phyloP scores from a whole-genome alignment of 768 basidiomycete species.

The Hypsizygus marmoreus region DNA sequence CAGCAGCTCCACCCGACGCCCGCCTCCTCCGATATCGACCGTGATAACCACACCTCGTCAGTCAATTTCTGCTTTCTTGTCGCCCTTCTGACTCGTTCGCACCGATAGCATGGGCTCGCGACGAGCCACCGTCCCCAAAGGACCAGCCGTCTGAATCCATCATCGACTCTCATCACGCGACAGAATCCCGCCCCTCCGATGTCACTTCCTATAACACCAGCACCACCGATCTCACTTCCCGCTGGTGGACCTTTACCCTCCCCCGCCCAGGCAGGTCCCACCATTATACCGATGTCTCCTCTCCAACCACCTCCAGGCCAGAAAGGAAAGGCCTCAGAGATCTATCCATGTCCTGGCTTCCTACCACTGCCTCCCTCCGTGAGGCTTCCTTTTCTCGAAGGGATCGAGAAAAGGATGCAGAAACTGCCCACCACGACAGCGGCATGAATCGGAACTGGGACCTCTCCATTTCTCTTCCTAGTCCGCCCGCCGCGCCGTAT shows the following conservation, averaged over 20 bases:
- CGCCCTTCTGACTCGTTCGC: conserved; percentile 5
- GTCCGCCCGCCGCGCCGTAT: conserved; percentile 42
- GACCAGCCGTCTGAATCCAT: conserved; percentile 37
- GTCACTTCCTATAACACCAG: conserved; percentile 54
- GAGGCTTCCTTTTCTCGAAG: conserved; percentile 37
- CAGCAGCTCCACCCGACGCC: conserved; percentile 28
- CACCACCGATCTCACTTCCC: conserved; percentile 45
- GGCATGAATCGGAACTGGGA: conserved; percentile 25
- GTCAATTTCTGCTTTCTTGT: conserved; percentile 24
- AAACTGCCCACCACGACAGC: conserved; percentile 13
- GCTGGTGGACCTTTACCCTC: conserved; percentile 78
- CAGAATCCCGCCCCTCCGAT: conserved; percentile 51
- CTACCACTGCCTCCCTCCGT: conserved; percentile 37
- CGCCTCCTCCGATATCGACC: conserved; percentile 48
- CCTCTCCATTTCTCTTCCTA: conserved; percentile 35
- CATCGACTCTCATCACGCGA: conserved; percentile 28
- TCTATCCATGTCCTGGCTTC: conserved; percentile 56
- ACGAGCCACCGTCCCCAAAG: conserved; percentile 78
- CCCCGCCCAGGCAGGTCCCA: conserved; percentile 42
- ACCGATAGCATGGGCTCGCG: conserved; percentile 74
- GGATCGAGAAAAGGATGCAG: conserved; percentile 32
- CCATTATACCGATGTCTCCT: conserved; percentile 18
- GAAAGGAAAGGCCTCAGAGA: conserved; percentile 43
- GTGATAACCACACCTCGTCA: conserved; percentile 74
- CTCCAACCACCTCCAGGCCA: conserved; percentile 24